A percentile compares a stretch with the other conserved stretches of the same genome.
phyloP scores from a whole-genome alignment of 345 rosid genomes.

The Lepidium africanum region DNA sequence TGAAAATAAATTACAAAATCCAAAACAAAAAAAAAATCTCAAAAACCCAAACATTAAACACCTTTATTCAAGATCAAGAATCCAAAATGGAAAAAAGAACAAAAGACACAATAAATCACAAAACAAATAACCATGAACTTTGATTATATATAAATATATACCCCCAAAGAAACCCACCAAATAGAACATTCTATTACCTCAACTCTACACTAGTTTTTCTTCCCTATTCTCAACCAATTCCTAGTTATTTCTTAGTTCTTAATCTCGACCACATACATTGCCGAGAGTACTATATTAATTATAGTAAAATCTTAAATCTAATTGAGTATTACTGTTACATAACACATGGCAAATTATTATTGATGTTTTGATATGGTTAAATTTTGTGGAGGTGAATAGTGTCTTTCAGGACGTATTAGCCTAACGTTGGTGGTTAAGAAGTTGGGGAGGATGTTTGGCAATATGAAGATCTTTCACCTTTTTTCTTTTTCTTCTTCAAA shows the following conservation, averaged over 20 bases:
- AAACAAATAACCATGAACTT: conserved; percentile 12
- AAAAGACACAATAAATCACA: conserved; percentile 19
- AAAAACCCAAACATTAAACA: neutral
- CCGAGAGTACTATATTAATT: too few relatives aligned
- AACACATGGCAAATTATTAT: too few relatives aligned
- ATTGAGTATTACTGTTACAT: too few relatives aligned
- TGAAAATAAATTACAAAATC: neutral
- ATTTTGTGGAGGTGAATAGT: too few relatives aligned
- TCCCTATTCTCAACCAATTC: neutral
- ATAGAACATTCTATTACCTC: conserved; percentile 22
- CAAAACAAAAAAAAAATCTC: neutral
- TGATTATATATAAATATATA: neutral
- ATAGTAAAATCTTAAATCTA: too few relatives aligned
- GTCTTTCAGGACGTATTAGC: too few relatives aligned
- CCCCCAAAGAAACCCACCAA: conserved; percentile 8
- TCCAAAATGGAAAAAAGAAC: conserved; percentile 20
- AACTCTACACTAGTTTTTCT: conserved; percentile 3
- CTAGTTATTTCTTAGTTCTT: neutral
- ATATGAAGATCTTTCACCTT: too few relatives aligned
- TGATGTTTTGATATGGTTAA: too few relatives aligned
- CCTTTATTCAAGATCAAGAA: conserved; percentile 18
- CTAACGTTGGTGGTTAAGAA: too few relatives aligned
- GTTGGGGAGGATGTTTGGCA: too few relatives aligned
- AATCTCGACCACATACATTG: neutral
- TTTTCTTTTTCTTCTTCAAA: too few relatives aligned